These are phyloP conservation scores for Suhomyces chickasaworum DNA, from an alignment of 1,139 yeast genomes.

Conservation along the genomic window DNA sequence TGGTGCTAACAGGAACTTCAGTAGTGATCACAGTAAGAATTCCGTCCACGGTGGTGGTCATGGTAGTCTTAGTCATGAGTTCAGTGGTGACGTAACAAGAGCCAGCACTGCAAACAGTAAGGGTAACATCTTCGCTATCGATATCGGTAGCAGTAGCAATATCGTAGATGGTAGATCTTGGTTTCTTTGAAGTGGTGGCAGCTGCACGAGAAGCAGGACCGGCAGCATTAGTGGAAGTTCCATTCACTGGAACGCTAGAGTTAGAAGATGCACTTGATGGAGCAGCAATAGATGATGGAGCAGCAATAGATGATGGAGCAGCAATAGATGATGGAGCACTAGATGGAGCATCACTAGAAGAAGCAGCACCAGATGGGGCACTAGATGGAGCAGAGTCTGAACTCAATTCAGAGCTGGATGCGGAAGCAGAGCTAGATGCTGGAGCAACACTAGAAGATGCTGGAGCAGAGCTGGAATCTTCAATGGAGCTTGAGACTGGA, in stretches of 20 bases:
- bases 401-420: not conserved
- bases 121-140: constrained; percentile 28
- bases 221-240: constrained; percentile 13
- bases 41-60: constrained; percentile 44
- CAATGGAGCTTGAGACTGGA: constrained; percentile 6
- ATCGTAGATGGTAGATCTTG: constrained; percentile 30
- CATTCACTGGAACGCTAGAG: constrained; percentile 1
- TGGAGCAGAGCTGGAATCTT: not conserved
- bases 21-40: constrained; percentile 41
- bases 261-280: too few relatives aligned
- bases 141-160: constrained; percentile 33
- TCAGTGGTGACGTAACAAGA: constrained; percentile 42
- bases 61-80: constrained; percentile 36
- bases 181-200: constrained; percentile 15
- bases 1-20: constrained; percentile 19
- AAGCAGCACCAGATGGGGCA: not conserved
- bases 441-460: constrained; percentile 6
- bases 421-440: constrained; percentile 2
- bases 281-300: not conserved
- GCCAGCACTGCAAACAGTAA: constrained; percentile 37
- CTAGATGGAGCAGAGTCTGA: constrained; percentile 5
- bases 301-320: not conserved
- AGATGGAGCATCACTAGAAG: not conserved
- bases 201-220: not conserved
- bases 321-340: not conserved